phyloP scores from a whole-genome alignment of 345 rosid genomes.

The Eucalyptus victrix region DNA sequence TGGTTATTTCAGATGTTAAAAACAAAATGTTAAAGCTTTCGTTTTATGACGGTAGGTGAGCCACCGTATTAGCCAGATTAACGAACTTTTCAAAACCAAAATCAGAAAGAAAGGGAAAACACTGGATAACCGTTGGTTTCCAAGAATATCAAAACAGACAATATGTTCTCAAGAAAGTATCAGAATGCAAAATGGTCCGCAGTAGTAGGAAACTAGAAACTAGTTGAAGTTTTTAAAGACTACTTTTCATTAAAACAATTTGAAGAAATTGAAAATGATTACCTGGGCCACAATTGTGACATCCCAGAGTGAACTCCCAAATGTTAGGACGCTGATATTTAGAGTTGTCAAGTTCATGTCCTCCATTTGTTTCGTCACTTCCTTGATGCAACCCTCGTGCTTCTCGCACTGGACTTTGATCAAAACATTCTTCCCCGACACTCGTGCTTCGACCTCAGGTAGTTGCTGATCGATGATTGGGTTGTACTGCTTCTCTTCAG shows the following conservation, averaged over 20 bases:
- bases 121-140: neutral
- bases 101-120: neutral
- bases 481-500: neutral
- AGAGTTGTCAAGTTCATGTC: constrained; percentile 28
- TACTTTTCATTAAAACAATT: neutral
- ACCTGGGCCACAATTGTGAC: constrained; percentile 59
- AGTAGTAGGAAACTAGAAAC: neutral
- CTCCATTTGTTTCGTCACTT: constrained; percentile 39
- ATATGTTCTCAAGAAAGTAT: neutral
- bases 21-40: neutral
- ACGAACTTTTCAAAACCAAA: neutral
- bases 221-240: neutral
- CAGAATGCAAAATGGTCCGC: neutral
- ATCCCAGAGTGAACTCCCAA: constrained; percentile 52
- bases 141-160: neutral
- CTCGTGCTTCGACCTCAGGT: constrained; percentile 61
- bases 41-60: neutral
- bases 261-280: neutral
- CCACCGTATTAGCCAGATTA: neutral
- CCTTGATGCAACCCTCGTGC: constrained; percentile 24
- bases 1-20: neutral
- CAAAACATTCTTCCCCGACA: constrained; percentile 41
- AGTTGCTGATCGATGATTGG: constrained; percentile 9
- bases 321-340: constrained; percentile 43
- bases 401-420: constrained; percentile 53